phyloP scores from a whole-genome alignment of 1,284 basidiomycete genomes.

The Cryptococcus hybrid region DNA sequence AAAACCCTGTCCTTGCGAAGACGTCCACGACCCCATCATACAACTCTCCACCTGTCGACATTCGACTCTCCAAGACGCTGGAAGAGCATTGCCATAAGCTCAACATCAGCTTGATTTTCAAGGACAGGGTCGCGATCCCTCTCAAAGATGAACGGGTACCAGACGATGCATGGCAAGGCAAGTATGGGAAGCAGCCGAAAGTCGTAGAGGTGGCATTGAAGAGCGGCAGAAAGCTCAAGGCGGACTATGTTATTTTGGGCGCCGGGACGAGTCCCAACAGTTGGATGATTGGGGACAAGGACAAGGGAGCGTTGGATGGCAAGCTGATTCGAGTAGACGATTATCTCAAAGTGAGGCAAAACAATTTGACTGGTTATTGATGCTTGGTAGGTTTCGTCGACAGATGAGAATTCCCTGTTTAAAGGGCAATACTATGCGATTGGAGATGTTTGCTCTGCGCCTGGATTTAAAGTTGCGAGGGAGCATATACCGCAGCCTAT shows the following conservation, averaged over 20 bases:
- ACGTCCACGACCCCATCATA: slow-evolving; percentile 9
- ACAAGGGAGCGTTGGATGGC: slow-evolving; percentile 32
- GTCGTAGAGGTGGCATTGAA: slow-evolving; percentile 5
- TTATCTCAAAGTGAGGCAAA: slow-evolving; percentile 23
- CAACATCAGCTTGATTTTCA: slow-evolving; percentile 42
- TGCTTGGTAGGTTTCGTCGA: slow-evolving; percentile 5
- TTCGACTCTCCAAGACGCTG: slow-evolving; percentile 30
- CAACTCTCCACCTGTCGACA: slow-evolving; percentile 16
- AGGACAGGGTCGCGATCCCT: slow-evolving; percentile 36
- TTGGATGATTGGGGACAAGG: slow-evolving; percentile 23
- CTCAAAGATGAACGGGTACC: not conserved
- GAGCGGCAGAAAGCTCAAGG: slow-evolving; percentile 47
- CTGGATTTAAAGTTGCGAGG: slow-evolving; percentile 22
- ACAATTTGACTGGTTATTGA: not conserved
- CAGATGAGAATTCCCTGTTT: slow-evolving; percentile 14
- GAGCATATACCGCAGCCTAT: slow-evolving; percentile 31
- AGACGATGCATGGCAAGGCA: slow-evolving; percentile 25
- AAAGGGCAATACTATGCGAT: slow-evolving; percentile 39
- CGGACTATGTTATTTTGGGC: slow-evolving; percentile 44
- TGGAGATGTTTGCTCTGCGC: slow-evolving; percentile 37
- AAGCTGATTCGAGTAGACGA: slow-evolving; percentile 43
- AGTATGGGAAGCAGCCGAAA: slow-evolving; percentile 17
- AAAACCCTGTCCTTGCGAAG: not conserved
- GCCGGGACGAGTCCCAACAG: slow-evolving; percentile 50
- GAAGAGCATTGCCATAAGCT: slow-evolving; percentile 30